Evolutionary conservation across 768 basidiomycete species (phyloP).

Genomic region (Termitomyces sp.): DNA sequence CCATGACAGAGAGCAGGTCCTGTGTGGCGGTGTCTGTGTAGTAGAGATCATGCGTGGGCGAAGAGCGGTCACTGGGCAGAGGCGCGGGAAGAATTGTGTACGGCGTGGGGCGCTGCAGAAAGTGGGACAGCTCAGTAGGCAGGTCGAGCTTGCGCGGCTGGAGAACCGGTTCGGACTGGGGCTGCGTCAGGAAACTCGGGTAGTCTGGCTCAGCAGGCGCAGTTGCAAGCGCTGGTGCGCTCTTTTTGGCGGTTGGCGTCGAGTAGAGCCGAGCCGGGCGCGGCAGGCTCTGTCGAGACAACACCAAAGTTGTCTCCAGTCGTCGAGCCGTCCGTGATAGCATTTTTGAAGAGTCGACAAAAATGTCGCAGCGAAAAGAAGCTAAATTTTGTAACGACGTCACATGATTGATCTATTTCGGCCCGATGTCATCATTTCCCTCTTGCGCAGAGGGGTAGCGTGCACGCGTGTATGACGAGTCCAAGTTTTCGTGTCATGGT

Average conservation of each 20-base stretch:
- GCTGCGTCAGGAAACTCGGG: constrained; percentile 31
- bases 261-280: constrained; percentile 73
- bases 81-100: constrained; percentile 70
- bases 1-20: constrained; percentile 75
- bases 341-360: constrained; percentile 25
- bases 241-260: constrained; percentile 54
- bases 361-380: too few species aligned
- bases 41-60: constrained; percentile 44
- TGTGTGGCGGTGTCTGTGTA: constrained; percentile 66
- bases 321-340: constrained; percentile 36
- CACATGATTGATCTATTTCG: background rate
- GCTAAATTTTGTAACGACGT: background rate
- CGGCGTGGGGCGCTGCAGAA: constrained; percentile 44
- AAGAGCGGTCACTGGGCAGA: constrained; percentile 47
- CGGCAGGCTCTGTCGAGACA: constrained; percentile 66
- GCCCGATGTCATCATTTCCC: too few species aligned
- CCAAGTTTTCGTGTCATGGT: too few species aligned
- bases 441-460: too few species aligned
- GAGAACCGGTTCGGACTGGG: constrained; percentile 6
- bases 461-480: too few species aligned
- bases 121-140: constrained; percentile 43
- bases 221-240: constrained; percentile 53
- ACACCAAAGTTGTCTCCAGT: constrained; percentile 49
- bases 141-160: constrained; percentile 9
- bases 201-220: constrained; percentile 37